Evolutionary conservation across 2,329 filamentous ascomycete genomes (phyloP).

Genomic region (Colletotrichum tamarilloi): DNA sequence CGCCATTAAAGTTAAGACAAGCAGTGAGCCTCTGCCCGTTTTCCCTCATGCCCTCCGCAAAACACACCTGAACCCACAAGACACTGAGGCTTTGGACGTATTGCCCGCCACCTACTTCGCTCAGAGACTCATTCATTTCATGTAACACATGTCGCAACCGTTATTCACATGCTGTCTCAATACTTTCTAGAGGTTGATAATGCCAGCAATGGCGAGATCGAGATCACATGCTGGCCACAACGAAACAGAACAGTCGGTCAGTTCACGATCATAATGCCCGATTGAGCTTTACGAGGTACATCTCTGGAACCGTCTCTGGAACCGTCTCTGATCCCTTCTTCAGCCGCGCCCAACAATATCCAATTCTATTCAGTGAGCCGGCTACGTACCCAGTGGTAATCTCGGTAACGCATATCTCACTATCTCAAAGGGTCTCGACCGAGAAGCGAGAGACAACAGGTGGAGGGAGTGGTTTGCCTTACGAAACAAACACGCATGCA

Average conservation of each 20-base stretch:
- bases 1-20: conserved; percentile 28
- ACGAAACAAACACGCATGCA: not conserved
- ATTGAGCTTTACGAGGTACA: not conserved
- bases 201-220: not conserved
- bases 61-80: not conserved
- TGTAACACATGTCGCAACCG: not conserved
- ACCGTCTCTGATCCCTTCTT: not conserved
- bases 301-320: not conserved
- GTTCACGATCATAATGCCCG: not conserved
- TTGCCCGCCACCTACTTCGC: not conserved
- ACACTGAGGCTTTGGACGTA: not conserved
- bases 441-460: not conserved
- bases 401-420: not conserved
- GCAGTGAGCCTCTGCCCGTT: not conserved
- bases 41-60: not conserved
- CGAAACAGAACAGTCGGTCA: not conserved
- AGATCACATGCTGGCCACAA: not conserved
- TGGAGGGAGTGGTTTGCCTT: not conserved
- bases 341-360: not conserved
- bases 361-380: not conserved
- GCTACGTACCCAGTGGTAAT: not conserved
- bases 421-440: not conserved
- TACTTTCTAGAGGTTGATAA: not conserved
- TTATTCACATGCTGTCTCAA: not conserved
- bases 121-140: not conserved